These are phyloP conservation scores for Colletotrichum gigasporum DNA, from an alignment of 2,329 filamentous ascomycete species.

Conservation along the genomic window DNA sequence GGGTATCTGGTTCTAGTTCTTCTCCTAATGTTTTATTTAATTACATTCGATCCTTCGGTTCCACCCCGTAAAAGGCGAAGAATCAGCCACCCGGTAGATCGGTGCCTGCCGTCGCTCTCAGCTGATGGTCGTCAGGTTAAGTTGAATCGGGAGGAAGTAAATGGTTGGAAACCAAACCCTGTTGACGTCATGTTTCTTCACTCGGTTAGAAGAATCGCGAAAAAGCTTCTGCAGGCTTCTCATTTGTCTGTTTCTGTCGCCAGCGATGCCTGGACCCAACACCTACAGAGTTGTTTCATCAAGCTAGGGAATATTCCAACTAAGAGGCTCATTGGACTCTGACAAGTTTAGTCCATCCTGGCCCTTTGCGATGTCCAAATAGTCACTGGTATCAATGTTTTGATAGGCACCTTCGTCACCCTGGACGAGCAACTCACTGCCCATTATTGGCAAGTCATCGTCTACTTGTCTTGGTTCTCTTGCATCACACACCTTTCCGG, in stretches of 20 bases:
- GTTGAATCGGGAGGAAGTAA: too few relatives aligned
- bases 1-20: not conserved
- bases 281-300: too few relatives aligned
- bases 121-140: too few relatives aligned
- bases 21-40: not conserved
- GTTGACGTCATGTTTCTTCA: not conserved
- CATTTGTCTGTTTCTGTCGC: too few relatives aligned
- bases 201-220: not conserved
- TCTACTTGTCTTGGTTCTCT: conserved; percentile 44
- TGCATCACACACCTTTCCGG: conserved; percentile 38
- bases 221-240: not conserved
- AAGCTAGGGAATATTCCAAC: too few relatives aligned
- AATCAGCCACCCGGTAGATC: too few relatives aligned
- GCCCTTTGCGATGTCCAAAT: conserved; percentile 38
- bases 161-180: not conserved
- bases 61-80: not conserved
- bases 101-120: too few relatives aligned
- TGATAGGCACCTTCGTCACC: conserved; percentile 31
- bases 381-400: conserved; percentile 41
- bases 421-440: conserved; percentile 1
- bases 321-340: too few relatives aligned
- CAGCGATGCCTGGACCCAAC: too few relatives aligned
- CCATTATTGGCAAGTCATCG: conserved; percentile 42
- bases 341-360: not conserved
- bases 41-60: not conserved